Percentiles rank a stretch among this genome's conserved stretches.
phyloP scores from a whole-genome alignment of 208 protist species.

The Porcisia deanei region DNA sequence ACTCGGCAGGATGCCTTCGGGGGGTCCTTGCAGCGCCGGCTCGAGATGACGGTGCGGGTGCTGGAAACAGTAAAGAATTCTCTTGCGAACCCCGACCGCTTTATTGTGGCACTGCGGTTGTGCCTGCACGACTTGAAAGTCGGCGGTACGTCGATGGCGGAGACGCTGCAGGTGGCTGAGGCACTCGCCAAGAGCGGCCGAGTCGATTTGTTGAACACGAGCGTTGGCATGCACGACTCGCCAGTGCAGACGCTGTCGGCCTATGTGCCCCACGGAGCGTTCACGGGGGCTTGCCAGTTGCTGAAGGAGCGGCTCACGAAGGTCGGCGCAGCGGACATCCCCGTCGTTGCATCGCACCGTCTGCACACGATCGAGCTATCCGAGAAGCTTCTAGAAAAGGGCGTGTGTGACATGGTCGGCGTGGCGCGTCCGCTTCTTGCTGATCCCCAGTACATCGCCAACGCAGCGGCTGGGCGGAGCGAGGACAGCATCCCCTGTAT shows the following conservation, averaged over 20 bases:
- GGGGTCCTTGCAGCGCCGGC: slow-evolving; percentile 74
- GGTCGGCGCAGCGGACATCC: slow-evolving; percentile 42
- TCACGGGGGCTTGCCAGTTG: slow-evolving; percentile 73
- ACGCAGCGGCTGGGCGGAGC: slow-evolving; percentile 58
- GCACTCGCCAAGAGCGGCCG: slow-evolving; percentile 72
- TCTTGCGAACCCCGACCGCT: slow-evolving; percentile 50
- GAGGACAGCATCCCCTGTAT: slow-evolving; percentile 93
- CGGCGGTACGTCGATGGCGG: slow-evolving; percentile 79
- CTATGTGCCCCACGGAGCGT: slow-evolving; percentile 89
- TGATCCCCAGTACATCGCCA: slow-evolving; percentile 89
- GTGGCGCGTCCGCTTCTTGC: slow-evolving; percentile 91
- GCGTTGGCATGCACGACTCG: slow-evolving; percentile 96
- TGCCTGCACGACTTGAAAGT: slow-evolving; percentile 92
- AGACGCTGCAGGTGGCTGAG: slow-evolving; percentile 82
- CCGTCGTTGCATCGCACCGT: slow-evolving; percentile 92
- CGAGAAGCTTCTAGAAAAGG: slow-evolving; percentile 66
- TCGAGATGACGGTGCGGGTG: slow-evolving; percentile 86
- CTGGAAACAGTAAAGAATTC: slow-evolving; percentile 64
- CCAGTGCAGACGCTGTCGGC: slow-evolving; percentile 93
- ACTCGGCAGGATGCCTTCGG: slow-evolving; percentile 82
- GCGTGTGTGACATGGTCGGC: slow-evolving; percentile 90
- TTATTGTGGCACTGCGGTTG: slow-evolving; percentile 92
- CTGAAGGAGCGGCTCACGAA: slow-evolving; percentile 55
- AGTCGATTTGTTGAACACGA: slow-evolving; percentile 93
- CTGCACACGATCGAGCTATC: slow-evolving; percentile 89